phyloP scores from a whole-genome alignment of 1,139 yeast genomes.

The Protomyces macrosporus region DNA sequence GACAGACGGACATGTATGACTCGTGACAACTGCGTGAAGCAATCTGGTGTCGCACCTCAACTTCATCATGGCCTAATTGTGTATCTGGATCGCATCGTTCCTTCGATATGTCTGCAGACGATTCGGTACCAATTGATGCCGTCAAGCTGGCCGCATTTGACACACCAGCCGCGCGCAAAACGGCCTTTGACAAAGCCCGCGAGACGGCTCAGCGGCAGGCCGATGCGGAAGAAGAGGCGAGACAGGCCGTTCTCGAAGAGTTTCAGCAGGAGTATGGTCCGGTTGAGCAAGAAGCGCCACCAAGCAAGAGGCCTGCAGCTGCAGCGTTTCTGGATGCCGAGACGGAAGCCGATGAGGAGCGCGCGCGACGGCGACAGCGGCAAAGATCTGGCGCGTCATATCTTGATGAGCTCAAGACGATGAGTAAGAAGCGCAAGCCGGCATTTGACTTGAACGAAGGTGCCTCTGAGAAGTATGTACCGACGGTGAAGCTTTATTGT shows the following conservation, averaged over 20 bases:
- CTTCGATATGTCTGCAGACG: neutral
- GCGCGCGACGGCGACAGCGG: conserved; percentile 12
- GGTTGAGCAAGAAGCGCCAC: neutral
- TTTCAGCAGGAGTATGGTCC: conserved; percentile 26
- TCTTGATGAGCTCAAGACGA: conserved; percentile 13
- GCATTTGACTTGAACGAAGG: neutral
- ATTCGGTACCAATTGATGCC: neutral
- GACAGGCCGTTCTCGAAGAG: conserved; percentile 26
- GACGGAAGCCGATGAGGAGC: conserved; percentile 26
- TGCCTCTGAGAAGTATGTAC: neutral
- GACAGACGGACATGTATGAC: too few relatives aligned
- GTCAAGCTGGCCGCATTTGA: conserved; percentile 20
- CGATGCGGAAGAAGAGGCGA: conserved; percentile 28
- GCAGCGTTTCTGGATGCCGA: conserved; percentile 14
- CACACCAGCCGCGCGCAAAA: conserved; percentile 18
- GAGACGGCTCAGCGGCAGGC: conserved; percentile 30
- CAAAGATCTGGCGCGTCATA: conserved; percentile 26
- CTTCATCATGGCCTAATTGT: neutral
- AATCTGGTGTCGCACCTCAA: neutral
- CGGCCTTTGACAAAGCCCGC: conserved; percentile 30
- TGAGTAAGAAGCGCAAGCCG: neutral
- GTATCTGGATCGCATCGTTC: neutral
- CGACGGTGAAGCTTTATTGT: neutral
- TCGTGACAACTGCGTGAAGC: too few relatives aligned
- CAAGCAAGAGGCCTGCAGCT: conserved; percentile 11